Evolutionary conservation across 1,284 basidiomycete species (phyloP), one percentile per base, ranked within the genome.

Genomic region (Trametes versicolor): DNA sequence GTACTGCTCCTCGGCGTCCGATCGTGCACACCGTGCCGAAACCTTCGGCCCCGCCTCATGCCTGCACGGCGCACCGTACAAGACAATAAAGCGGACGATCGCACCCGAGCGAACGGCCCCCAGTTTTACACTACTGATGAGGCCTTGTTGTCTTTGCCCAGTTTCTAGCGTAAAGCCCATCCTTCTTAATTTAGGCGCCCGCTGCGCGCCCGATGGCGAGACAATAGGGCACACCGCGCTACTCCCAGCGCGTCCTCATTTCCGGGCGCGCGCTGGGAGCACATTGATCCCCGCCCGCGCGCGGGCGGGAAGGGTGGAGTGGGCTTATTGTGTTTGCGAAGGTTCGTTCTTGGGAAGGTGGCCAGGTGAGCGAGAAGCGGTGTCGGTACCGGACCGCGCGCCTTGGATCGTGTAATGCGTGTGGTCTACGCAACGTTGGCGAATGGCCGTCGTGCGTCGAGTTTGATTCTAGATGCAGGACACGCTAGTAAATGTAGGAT

Each of bases 321-420:
- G 6, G 25, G 4, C 21, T 60, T 64, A 64, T 64, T 64, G 63
- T 64, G 37, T 39, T 12, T 58, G 48, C 48, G 39, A 51, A 58
- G 32, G 27, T 19, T 48, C 32, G 39, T 27, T 39, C 27, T 19
- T n/a, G 23, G 49, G 36, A 50, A 37, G 23, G 34, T 47, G 36
- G 41, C 4, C 41, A 43, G 25, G 12, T 34, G 25, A 21, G 36
- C 45, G 39, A 23, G 27, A 41, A 5, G 27, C 23, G 25, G 29
- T 49, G 15, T 39, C 37, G 37, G 37, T 12, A 39, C 49, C 63
- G 63, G 63, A n/a, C 52, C 63, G 63, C n/a, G 15, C 2, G 15
- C 49, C 15, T 45, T 32, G 2, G 39, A 41, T 39, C 52, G 10
- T 23, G 36, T 23, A 23, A 39, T 13, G n/a, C 36, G 36, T 27